Evolutionary conservation across 2,329 filamentous ascomycete species (phyloP).

Genomic region (Teratosphaeria zuluensis): DNA sequence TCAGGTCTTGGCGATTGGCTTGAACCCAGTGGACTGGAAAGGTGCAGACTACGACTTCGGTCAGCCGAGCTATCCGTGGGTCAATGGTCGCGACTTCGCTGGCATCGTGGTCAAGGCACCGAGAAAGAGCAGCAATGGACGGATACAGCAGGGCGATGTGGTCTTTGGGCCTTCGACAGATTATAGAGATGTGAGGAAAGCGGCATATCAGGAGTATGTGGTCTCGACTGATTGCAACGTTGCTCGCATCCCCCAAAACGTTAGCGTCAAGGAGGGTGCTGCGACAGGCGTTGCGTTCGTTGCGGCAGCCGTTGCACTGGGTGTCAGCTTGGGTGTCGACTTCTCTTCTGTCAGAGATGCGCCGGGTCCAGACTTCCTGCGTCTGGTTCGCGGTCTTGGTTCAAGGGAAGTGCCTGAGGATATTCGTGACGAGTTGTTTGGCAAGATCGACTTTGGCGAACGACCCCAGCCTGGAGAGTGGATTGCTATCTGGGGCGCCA

Average conservation of each 20-base stretch:
- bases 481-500: constrained; percentile 67
- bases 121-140: constrained; percentile 27
- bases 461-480: constrained; percentile 54
- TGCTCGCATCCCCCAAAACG: constrained; percentile 47
- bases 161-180: constrained; percentile 61
- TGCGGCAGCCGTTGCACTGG: constrained; percentile 55
- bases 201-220: constrained; percentile 61
- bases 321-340: constrained; percentile 60
- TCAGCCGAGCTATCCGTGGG: constrained; percentile 57
- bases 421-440: constrained; percentile 53
- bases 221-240: constrained; percentile 57
- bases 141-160: constrained; percentile 48
- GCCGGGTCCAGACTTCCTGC: constrained; percentile 51
- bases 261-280: constrained; percentile 47
- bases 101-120: constrained; percentile 49
- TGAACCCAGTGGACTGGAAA: constrained; percentile 73
- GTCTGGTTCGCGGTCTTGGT: constrained; percentile 40
- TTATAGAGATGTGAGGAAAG: constrained; percentile 62
- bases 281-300: constrained; percentile 63
- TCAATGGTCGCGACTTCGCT: constrained; percentile 60
- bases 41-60: constrained; percentile 60
- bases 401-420: constrained; percentile 47
- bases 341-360: constrained; percentile 38
- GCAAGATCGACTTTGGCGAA: constrained; percentile 43
- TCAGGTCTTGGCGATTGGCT: constrained; percentile 53